Evolutionary conservation across 805 yeast genomes (phyloP), one percentile per base, ranked within the genome.

Genomic region (Yarrowia sp.): DNA sequence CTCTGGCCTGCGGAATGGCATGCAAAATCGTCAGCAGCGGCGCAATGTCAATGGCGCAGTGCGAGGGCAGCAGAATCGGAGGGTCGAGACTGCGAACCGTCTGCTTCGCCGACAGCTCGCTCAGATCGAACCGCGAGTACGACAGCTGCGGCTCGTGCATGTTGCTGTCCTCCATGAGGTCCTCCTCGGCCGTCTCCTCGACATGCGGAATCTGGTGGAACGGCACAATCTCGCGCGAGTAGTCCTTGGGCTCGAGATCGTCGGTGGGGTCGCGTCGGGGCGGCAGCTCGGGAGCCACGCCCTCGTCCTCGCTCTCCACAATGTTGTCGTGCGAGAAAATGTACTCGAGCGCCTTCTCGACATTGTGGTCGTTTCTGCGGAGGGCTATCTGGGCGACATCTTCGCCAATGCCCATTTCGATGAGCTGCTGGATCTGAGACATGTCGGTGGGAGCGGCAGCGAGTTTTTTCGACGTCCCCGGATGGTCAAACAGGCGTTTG

Each of bases 1-100:
- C 63, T 14, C 76, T 64, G n/a, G 69, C 70, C 18, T 69, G 62
- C 2, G 76, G 75, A 29, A 73, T 69, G 6, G 66, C 36, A 46
- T 71, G 74, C 32, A 71, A 47, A 22, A 73, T 66, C 18, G 65
- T 63, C 31, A 73, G 62, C 35, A 71, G 56, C 1, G 73, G 69
- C 2, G 70, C 71, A 6, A 73, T 46, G 18, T 64, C 62, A 4
- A 62, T 51, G 2, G 66, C 63, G 6, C 62, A 63, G 13, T 49
- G 22, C 3, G 63, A 39, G 10, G 71, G 68, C 18, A 68, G 32
- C 32, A 70, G 44, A 24, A 70, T 24, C 4, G 71, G 67, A 4
- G 65, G 66, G 12, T 51, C 59, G 18, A 36, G 18, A 10, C 31
- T 35, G 14, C 44, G 9, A 4, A 51, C 33, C 22, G 59, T 33